Evolutionary conservation across 371 early-diverging fungal genomes (phyloP).

Genomic region (Mortierella sp.): DNA sequence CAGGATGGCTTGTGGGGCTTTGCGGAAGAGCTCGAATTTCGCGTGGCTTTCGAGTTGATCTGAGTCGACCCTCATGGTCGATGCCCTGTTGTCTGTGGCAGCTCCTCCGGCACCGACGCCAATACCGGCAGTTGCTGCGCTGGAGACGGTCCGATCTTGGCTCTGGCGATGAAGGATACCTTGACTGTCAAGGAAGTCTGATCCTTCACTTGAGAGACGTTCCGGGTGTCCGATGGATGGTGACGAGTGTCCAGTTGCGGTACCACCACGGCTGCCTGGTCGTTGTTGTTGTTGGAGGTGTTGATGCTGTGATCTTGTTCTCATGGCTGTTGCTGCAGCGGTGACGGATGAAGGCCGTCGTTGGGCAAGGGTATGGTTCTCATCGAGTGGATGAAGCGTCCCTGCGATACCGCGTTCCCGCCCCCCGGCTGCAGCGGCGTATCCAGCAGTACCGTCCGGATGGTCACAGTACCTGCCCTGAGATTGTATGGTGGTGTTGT

Average conservation of each 20-base stretch:
- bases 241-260: slow-evolving; percentile 3
- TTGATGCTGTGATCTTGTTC: slow-evolving; percentile 1
- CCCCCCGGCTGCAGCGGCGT: neutral
- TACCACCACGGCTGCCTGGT: neutral
- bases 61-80: slow-evolving; percentile 22
- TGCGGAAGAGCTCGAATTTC: slow-evolving; percentile 28
- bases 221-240: slow-evolving; percentile 14
- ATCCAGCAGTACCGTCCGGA: neutral
- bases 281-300: neutral
- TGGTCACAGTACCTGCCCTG: neutral
- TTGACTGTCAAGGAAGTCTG: slow-evolving; percentile 12
- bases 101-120: neutral
- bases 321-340: slow-evolving; percentile 5
- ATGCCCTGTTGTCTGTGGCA: neutral
- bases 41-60: slow-evolving; percentile 32
- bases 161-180: slow-evolving; percentile 12
- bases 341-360: neutral
- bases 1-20: slow-evolving; percentile 38
- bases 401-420: slow-evolving; percentile 8
- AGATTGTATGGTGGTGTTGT: neutral
- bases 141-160: neutral
- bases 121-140: neutral
- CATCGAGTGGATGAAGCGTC: slow-evolving; percentile 14
- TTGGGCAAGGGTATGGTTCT: neutral
- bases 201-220: slow-evolving; percentile 16